phyloP scores from a whole-genome alignment of 2,329 filamentous ascomycete genomes.

The Trichoderma sp. region DNA sequence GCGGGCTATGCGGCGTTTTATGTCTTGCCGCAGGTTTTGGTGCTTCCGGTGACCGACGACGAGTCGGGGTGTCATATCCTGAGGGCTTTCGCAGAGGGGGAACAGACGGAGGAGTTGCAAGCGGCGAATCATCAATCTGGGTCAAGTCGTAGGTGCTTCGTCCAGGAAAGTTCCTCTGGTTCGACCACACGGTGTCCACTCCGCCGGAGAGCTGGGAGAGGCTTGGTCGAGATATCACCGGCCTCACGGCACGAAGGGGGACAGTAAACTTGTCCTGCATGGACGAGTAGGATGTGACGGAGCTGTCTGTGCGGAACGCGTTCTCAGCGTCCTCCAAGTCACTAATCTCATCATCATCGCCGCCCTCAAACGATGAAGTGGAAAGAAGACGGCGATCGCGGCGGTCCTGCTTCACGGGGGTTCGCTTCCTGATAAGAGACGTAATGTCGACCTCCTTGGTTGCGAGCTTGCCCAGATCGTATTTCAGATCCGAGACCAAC shows the following conservation, averaged over 20 bases:
- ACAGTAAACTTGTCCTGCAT: conserved; percentile 24
- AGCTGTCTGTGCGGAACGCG: conserved; percentile 21
- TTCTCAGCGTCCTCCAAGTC: conserved; percentile 49
- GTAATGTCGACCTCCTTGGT: conserved; percentile 19
- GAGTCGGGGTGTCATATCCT: neutral
- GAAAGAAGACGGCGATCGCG: conserved; percentile 15
- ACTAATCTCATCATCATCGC: conserved; percentile 42
- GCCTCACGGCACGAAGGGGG: conserved; percentile 25
- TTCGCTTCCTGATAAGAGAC: neutral
- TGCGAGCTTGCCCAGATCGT: conserved; percentile 37
- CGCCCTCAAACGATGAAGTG: conserved; percentile 13
- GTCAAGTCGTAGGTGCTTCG: conserved; percentile 19
- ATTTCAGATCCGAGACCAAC: conserved; percentile 42
- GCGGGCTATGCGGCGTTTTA: neutral
- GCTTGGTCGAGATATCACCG: conserved; percentile 26
- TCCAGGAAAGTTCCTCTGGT: conserved; percentile 17
- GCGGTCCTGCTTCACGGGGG: conserved; percentile 14
- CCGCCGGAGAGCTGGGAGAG: conserved; percentile 8
- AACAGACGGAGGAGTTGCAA: conserved; percentile 2
- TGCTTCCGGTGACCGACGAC: neutral
- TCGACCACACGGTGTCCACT: neutral
- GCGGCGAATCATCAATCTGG: conserved; percentile 17
- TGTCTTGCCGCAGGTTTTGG: neutral
- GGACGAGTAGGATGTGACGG: conserved; percentile 27
- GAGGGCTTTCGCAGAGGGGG: neutral